Percentiles rank a stretch among this genome's conserved stretches.
Conservation (phyloP, 2,329 filamentous ascomycete genomes). For the Uncinocarpus reesii region DNA sequence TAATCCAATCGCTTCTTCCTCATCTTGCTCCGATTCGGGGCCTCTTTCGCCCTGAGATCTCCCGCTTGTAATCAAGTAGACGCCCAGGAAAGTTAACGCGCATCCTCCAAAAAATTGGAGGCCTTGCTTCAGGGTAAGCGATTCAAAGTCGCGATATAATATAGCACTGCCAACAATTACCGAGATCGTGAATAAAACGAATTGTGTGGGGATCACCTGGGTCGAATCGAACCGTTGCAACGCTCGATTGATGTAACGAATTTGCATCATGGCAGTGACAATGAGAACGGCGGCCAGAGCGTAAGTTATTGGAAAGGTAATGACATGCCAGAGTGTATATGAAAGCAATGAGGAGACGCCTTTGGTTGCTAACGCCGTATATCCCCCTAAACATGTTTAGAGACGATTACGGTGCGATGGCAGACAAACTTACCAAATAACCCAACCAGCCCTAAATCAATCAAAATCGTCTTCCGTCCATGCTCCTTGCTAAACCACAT, state of each 20-base stretch:
- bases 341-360: constrained; percentile 92
- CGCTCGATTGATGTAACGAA: constrained; percentile 85
- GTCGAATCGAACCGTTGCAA: constrained; percentile 93
- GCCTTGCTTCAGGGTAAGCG: constrained; percentile 61
- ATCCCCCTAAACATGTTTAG: constrained; percentile 53
- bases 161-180: constrained; percentile 92
- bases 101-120: constrained; percentile 84
- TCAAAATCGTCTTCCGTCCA: constrained; percentile 75
- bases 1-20: constrained; percentile 45
- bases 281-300: constrained; percentile 69
- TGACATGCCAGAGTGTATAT: constrained; percentile 75
- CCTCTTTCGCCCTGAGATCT: constrained; percentile 50
- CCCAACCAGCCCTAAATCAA: constrained; percentile 86
- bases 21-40: constrained; percentile 53
- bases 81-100: constrained; percentile 82
- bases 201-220: constrained; percentile 94
- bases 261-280: constrained; percentile 84
- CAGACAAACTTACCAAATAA: constrained; percentile 62
- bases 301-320: constrained; percentile 88
- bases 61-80: constrained; percentile 93
- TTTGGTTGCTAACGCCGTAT: constrained; percentile 94
- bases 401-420: background rate
- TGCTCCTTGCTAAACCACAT: constrained; percentile 76
- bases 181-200: constrained; percentile 89
- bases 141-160: constrained; percentile 89